Evolutionary conservation across 495 filamentous ascomycete genomes (phyloP).

Genomic region (Hyaloscypha variabilis): DNA sequence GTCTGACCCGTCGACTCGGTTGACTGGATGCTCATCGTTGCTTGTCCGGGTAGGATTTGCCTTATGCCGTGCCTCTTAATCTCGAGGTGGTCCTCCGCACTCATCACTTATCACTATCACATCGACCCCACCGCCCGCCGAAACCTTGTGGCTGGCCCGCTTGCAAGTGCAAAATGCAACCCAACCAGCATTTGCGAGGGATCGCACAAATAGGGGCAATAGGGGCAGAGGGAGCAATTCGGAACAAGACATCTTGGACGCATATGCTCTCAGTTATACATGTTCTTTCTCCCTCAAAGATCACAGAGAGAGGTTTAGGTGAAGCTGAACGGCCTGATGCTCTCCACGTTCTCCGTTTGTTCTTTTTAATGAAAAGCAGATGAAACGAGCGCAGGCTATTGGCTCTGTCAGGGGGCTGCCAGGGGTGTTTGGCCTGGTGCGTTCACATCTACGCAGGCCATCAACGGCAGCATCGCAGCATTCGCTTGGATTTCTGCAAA

Average conservation of each 20-base stretch:
- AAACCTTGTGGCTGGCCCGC: background rate
- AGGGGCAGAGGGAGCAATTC: background rate
- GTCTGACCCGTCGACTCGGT: background rate
- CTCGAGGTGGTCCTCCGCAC: background rate
- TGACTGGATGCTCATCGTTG: background rate
- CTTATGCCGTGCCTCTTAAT: background rate
- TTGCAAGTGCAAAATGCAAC: background rate
- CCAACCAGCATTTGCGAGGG: background rate
- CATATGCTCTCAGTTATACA: background rate
- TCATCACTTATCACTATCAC: constrained; percentile 2
- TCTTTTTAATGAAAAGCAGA: background rate
- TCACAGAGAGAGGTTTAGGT: background rate
- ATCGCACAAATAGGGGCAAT: background rate
- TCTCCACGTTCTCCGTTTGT: background rate
- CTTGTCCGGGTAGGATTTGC: background rate
- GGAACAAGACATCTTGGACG: background rate
- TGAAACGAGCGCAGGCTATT: background rate
- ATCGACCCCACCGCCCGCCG: background rate
- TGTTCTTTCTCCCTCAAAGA: background rate
- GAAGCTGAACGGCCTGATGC: background rate
- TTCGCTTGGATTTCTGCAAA: background rate
- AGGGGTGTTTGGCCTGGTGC: background rate
- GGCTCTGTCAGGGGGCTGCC: background rate
- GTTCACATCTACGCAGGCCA: too few relatives aligned
- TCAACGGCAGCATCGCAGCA: background rate